Evolutionary conservation across 2,329 filamentous ascomycete species (phyloP), one percentile per base, ranked within the genome.

Genomic region (Alternaria triticimaculans): DNA sequence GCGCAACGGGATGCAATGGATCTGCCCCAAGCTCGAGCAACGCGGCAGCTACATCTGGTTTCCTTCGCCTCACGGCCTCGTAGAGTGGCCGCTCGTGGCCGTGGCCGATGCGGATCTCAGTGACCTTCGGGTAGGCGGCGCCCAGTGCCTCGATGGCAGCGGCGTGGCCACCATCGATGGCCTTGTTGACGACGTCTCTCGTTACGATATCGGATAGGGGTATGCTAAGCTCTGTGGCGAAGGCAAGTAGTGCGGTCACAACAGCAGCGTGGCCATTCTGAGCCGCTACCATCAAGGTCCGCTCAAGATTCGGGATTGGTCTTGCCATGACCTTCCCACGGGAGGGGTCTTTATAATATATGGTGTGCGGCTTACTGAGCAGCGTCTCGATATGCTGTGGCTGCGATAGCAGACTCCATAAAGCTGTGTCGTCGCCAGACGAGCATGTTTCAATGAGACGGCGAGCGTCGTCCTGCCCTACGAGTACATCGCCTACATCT

Each of bases 71-170:
- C n/a, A 41, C 37, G n/a, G 37, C 37, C 37, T 41, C 37, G 37
- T 41, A 41, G 0, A 41, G 37, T 3, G 37, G 37, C n/a, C 37
- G 15, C 37, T 41, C 2, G n/a, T 41, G 37, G 4, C 37, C 37
- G 37, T 41, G 37, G 37, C 37, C 37, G 37, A 41, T 41, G 9
- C 37, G 37, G 37, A 41, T 41, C 1, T 41, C 37, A 0, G 0
- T 41, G 37, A 41, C 37, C 37, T 41, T 41, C 37, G 37, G 37
- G 37, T 41, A 41, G 37, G 37, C 37, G 37, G 37, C 37, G 37
- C 37, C 37, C 11, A 41, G 37, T 41, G 37, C 37, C 37, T 41
- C 4, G 37, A 41, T 2, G 37, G 1, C 37, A 41, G 37, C 37
- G n/a, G 37, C 37, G n/a, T 41, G 4, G 0, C 37, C 37, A 41